phyloP scores from a whole-genome alignment of 768 basidiomycete genomes.

The Serendipita sp. region DNA sequence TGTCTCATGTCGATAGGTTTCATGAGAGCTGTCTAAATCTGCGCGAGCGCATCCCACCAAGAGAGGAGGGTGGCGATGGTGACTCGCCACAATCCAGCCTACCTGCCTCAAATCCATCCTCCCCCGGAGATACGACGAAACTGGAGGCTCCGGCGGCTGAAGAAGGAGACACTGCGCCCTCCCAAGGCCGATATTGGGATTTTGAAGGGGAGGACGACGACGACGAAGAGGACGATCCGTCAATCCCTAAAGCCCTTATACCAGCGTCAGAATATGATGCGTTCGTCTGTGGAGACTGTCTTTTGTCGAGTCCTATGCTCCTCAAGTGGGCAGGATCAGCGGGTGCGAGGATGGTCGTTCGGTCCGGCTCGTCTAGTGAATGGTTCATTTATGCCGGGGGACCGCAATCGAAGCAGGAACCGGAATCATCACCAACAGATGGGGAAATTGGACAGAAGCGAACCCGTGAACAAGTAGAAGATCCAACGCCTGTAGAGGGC shows the following conservation, averaged over 20 bases:
- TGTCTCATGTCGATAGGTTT: constrained; percentile 31
- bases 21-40: constrained; percentile 81
- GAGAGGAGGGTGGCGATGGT: constrained; percentile 22
- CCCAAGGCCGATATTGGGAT: background rate
- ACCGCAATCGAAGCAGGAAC: constrained; percentile 6
- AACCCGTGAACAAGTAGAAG: constrained; percentile 16
- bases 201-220: constrained; percentile 15
- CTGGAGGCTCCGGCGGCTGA: constrained; percentile 6
- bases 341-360: constrained; percentile 52
- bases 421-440: background rate
- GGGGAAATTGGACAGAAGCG: constrained; percentile 7
- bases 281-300: constrained; percentile 59
- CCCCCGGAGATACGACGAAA: background rate
- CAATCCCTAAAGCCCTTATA: constrained; percentile 52
- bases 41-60: constrained; percentile 31
- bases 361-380: constrained; percentile 25
- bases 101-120: constrained; percentile 28
- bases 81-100: constrained; percentile 11
- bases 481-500: constrained; percentile 15
- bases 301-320: constrained; percentile 36
- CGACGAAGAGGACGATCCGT: constrained; percentile 34
- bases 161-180: constrained; percentile 10
- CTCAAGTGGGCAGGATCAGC: constrained; percentile 50
- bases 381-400: constrained; percentile 18
- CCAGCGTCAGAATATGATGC: constrained; percentile 56